Evolutionary conservation across 2,329 filamentous ascomycete species (phyloP).

Genomic region (Fusarium scirpi): DNA sequence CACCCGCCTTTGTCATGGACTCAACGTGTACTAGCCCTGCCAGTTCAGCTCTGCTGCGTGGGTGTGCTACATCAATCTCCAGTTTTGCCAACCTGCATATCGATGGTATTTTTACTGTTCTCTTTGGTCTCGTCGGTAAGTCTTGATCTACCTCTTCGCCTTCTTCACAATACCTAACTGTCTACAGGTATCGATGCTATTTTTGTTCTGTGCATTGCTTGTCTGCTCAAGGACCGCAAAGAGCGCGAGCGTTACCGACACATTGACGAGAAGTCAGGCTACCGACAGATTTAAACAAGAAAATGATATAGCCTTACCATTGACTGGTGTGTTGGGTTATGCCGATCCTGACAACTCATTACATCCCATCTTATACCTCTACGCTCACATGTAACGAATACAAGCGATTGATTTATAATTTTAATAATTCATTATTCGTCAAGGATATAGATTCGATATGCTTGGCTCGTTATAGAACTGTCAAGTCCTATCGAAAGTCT

Average conservation of each 20-base stretch:
- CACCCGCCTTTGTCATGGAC: constrained; percentile 78
- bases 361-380: constrained; percentile 14
- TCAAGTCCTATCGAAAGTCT: background rate
- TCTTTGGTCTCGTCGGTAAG: constrained; percentile 81
- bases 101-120: constrained; percentile 80
- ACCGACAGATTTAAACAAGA: constrained; percentile 57
- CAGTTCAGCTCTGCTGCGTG: constrained; percentile 75
- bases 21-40: constrained; percentile 75
- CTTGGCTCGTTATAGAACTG: background rate
- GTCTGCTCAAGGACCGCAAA: constrained; percentile 83
- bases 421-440: constrained; percentile 26
- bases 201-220: constrained; percentile 77
- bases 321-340: constrained; percentile 15
- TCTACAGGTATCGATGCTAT: constrained; percentile 69
- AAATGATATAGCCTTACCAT: background rate
- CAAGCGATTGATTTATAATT: constrained; percentile 28
- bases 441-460: background rate
- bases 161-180: constrained; percentile 3
- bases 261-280: constrained; percentile 82
- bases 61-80: constrained; percentile 76
- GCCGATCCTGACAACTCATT: constrained; percentile 12
- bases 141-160: constrained; percentile 13
- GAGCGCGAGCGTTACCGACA: constrained; percentile 82
- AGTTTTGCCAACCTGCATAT: constrained; percentile 77
- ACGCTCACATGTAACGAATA: constrained; percentile 28